Percentiles rank a stretch among this genome's conserved stretches.
phyloP scores from a whole-genome alignment of 2,329 filamentous ascomycete genomes.

The Fusarium lateritium region DNA sequence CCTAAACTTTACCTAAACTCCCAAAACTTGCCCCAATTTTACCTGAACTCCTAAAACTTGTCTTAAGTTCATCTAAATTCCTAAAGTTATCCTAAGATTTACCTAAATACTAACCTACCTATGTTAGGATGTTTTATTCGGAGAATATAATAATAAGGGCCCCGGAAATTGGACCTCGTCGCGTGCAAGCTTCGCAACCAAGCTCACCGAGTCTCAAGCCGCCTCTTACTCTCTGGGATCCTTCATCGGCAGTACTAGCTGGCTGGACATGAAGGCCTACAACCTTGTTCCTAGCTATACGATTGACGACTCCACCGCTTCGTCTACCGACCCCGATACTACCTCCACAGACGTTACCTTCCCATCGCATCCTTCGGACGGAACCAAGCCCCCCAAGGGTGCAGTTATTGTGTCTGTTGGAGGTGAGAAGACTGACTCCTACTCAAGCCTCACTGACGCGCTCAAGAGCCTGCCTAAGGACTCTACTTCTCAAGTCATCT shows the following conservation, averaged over 20 bases:
- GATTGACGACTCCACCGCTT: slow-evolving; percentile 12
- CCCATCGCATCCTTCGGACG: slow-evolving; percentile 55
- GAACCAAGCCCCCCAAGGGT: slow-evolving; percentile 56
- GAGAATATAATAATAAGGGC: slow-evolving; percentile 72
- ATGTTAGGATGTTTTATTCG: slow-evolving; percentile 64
- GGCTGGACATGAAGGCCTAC: slow-evolving; percentile 46
- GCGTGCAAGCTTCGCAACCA: slow-evolving; percentile 42
- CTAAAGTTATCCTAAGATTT: background rate
- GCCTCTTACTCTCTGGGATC: slow-evolving; percentile 32
- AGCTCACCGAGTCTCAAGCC: slow-evolving; percentile 40
- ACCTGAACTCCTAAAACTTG: too few species aligned
- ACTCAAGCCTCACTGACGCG: slow-evolving; percentile 50
- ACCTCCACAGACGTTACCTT: slow-evolving; percentile 15
- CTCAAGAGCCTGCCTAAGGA: slow-evolving; percentile 52
- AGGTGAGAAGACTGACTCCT: slow-evolving; percentile 46
- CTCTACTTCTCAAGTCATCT: slow-evolving; percentile 58
- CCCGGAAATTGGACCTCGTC: slow-evolving; percentile 44
- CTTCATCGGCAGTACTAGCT: slow-evolving; percentile 43
- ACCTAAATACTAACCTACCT: background rate
- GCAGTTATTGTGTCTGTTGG: slow-evolving; percentile 59
- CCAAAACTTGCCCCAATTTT: too few species aligned
- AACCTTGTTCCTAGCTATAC: slow-evolving; percentile 44
- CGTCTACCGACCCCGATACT: slow-evolving; percentile 39
- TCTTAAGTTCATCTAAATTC: background rate
- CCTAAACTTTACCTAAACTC: too few species aligned